phyloP scores from a whole-genome alignment of 2,329 filamentous ascomycete genomes.

The Pseudofabraea citricarpa region DNA sequence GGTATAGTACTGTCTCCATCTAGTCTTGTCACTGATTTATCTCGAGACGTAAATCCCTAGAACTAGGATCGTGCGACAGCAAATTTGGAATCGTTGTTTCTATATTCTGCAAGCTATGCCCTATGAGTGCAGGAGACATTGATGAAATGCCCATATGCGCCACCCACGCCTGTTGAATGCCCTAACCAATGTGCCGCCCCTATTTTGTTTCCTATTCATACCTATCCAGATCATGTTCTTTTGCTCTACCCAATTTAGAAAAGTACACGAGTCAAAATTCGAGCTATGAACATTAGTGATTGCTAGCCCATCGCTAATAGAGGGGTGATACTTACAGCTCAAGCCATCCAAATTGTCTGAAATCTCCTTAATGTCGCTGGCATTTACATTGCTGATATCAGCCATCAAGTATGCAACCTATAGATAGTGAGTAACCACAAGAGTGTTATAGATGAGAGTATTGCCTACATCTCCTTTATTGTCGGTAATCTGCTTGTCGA shows the following conservation, averaged over 20 bases:
- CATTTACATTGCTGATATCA: conserved; percentile 84
- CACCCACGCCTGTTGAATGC: conserved; percentile 20
- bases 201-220: conserved; percentile 3
- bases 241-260: conserved; percentile 21
- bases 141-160: conserved; percentile 1
- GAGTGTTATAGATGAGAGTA: no score
- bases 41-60: no score
- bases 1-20: no score
- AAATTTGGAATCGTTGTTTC: no score
- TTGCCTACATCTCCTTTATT: conserved; percentile 75
- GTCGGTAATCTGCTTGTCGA: conserved; percentile 98
- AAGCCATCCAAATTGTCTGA: conserved; percentile 78
- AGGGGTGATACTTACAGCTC: conserved; percentile 71
- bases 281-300: conserved; percentile 23
- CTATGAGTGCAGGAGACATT: no score
- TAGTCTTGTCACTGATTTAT: no score
- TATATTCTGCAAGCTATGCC: no score
- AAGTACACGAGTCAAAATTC: conserved; percentile 32
- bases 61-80: no score
- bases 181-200: neutral
- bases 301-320: no score
- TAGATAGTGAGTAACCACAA: conserved; percentile 20
- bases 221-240: conserved; percentile 2
- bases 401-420: conserved; percentile 94
- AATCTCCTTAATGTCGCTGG: conserved; percentile 77